phyloP scores from a whole-genome alignment of 2,329 filamentous ascomycete genomes.

The Aspergillus novofumigatus region DNA sequence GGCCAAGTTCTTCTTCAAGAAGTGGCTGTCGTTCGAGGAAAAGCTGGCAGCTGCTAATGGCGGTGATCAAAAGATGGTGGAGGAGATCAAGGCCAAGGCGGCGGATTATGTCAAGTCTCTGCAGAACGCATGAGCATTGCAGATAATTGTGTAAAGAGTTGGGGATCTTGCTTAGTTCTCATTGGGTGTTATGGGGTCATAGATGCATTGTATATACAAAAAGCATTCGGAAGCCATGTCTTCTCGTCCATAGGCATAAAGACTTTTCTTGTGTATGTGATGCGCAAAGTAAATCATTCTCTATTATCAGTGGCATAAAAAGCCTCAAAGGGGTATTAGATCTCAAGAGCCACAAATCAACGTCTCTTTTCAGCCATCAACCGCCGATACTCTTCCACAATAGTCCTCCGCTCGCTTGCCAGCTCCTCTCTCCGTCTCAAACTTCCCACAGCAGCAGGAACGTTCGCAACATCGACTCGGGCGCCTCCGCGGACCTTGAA shows the following conservation, averaged over 20 bases:
- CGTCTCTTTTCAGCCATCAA: constrained; percentile 59
- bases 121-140: constrained; percentile 23
- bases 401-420: constrained; percentile 61
- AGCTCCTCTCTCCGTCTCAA: constrained; percentile 69
- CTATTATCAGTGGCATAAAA: constrained; percentile 1
- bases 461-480: constrained; percentile 62
- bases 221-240: constrained; percentile 1
- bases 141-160: constrained; percentile 6
- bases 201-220: constrained; percentile 8
- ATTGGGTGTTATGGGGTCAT: constrained; percentile 1
- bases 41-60: constrained; percentile 43
- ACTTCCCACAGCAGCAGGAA: constrained; percentile 67
- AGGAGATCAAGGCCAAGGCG: constrained; percentile 67
- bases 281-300: neutral
- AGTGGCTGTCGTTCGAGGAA: constrained; percentile 88
- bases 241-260: neutral
- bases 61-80: constrained; percentile 65
- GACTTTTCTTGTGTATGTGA: neutral
- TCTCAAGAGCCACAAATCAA: constrained; percentile 3
- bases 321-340: neutral
- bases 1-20: constrained; percentile 83
- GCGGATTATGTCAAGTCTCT: constrained; percentile 61
- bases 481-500: constrained; percentile 63
- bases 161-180: constrained; percentile 2
- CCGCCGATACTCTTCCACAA: constrained; percentile 70